Evolutionary conservation across 768 basidiomycete species (phyloP), one percentile per base, ranked within the genome.

Genomic region (Rhodocollybia butyracea): DNA sequence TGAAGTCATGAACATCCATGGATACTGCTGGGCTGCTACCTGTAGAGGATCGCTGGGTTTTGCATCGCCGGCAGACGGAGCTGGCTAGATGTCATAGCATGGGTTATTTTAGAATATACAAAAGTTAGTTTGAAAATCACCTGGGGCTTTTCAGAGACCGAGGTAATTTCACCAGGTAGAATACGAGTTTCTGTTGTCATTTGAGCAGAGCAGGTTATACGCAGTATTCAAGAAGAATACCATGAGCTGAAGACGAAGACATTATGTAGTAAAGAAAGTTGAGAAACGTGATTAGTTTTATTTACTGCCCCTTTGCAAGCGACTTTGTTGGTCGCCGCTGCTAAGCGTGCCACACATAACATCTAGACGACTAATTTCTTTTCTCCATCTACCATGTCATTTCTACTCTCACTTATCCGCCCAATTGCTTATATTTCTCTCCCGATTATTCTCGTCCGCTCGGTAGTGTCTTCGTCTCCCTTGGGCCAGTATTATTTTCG

Each of bases 351-450:
- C 34, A 36, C 22, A 50, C 6, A 36, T 38, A 52, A 38, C 34
- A 39, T 10, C 22, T 40, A 52, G 34, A 40, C 47, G 19, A 10
- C 36, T 21, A 24, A 19, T 19, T 24, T 15, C 17, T 12, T 38
- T 10, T 41, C 19, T 24, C 27, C 52, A 13, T 30, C 27, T 55
- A 61, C 62, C 64, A 91, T 91, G 89, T 84, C 84, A 59, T 73
- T 86, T 63, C 65, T 90, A 62, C 63, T 77, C 45, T 72, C 75
- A 53, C 56, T 90, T 56, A 67, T 89, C 68, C 26, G 31, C 3
- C 85, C 89, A 4, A 69, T 91, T 51, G 90, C 86, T 45, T 93
- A 92, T 65, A 61, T 89, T 57, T 89, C 90, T 27, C 76, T 92
- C 30, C 91, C 91, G 1, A 63, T 84, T 58, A 71, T 91, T 62